Evolutionary conservation across 371 early-diverging fungal species (phyloP), one percentile per base, ranked within the genome.

Genomic region (Mortierella sp.): DNA sequence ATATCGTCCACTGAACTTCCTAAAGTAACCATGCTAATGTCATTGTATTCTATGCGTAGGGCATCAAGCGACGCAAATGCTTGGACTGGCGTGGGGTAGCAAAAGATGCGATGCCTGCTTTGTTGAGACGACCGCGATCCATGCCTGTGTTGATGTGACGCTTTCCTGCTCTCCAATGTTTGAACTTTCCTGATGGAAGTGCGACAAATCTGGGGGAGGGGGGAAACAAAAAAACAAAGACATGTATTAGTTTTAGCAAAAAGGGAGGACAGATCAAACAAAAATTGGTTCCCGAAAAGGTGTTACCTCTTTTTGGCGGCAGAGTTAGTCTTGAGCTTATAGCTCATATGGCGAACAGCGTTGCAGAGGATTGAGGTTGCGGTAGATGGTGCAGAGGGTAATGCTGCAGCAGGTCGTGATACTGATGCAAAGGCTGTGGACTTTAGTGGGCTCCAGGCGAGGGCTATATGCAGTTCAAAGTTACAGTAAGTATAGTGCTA

Each of bases 281-380:
- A 51, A 28, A 14, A 22, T 12, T 51, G 55, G 47, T 45, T 49
- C 51, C 22, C 39, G 67, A 60, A 43, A 9, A 49, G 55, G 16
- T 30, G 11, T 11, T 80, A 81, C 85, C 85, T 76, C 78, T 84
- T 84, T 64, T 85, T 85, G 52, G 84, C 78, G n/a, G 83, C 72
- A 62, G 85, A 81, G 78, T 85, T 80, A 57, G 84, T 85, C 74
- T 85, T 85, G 59, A 85, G 66, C 67, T 85, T 85, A 58, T 81
- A 77, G 68, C 74, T 74, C 83, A 78, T 83, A 54, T 81, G 66
- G 39, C 81, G 76, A 58, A 81, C 81, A 20, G 76, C 73, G 32
- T 81, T 81, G 70, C 73, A 75, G 60, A 81, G 75, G 43, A 72
- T 26, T 32, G 81, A 81, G 40, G 57, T 70, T 28, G 73, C 64